These are phyloP conservation scores for Hypoxylon rickii DNA, from an alignment of 495 filamentous ascomycete genomes.

Conservation along the genomic window DNA sequence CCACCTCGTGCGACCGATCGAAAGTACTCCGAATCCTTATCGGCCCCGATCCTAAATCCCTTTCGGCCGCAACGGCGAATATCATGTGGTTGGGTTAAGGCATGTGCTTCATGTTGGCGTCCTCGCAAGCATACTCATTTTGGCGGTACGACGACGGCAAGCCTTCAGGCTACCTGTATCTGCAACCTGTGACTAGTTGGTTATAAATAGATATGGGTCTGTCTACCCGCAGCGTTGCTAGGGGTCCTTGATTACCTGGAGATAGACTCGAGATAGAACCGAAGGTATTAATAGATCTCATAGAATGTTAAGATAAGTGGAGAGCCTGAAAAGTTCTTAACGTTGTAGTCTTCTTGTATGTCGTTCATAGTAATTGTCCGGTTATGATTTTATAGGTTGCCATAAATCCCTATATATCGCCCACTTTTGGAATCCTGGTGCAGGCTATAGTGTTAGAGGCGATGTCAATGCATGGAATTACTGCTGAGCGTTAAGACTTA, in stretches of 20 bases:
- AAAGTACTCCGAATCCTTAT: constrained; percentile 6
- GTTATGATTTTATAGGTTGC: constrained; percentile 39
- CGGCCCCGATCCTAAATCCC: constrained; percentile 6
- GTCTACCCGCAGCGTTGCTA: constrained; percentile 7
- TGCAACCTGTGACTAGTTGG: constrained; percentile 6
- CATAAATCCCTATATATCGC: constrained; percentile 54
- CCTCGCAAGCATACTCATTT: constrained; percentile 5
- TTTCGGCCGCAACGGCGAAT: constrained; percentile 3
- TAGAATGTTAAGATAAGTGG: background rate
- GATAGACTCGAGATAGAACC: constrained; percentile 1
- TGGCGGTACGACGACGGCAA: constrained; percentile 2
- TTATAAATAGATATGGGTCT: background rate
- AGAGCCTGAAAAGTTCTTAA: background rate
- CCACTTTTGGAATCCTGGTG: constrained; percentile 55
- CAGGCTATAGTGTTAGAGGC: background rate
- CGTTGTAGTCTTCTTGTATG: constrained; percentile 5
- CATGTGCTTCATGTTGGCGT: constrained; percentile 1
- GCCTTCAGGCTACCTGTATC: constrained; percentile 3
- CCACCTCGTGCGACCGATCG: constrained; percentile 6
- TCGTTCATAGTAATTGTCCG: background rate
- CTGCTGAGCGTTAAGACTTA: constrained; percentile 27
- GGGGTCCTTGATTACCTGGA: background rate
- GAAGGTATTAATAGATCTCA: background rate
- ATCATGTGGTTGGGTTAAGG: constrained; percentile 1
- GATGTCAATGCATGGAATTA: background rate